Percentiles rank a stretch among this genome's conserved stretches.
phyloP scores from a whole-genome alignment of 1,284 basidiomycete genomes.

The Ganoderma boninense region DNA sequence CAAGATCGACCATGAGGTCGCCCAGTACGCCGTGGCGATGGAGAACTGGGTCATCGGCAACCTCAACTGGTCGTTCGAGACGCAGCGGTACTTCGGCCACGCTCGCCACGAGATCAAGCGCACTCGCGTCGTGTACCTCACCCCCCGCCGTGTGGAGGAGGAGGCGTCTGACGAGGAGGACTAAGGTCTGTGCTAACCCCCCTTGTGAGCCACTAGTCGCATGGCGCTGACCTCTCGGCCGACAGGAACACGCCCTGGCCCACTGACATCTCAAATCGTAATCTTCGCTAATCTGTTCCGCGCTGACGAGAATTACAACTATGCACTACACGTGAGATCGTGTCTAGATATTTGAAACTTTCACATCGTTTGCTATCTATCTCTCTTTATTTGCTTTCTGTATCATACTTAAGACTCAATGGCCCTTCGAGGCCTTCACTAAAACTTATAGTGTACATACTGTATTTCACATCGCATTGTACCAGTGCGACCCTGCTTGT shows the following conservation, averaged over 20 bases:
- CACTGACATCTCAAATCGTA: not conserved
- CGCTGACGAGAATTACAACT: not conserved
- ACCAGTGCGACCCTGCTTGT: not conserved
- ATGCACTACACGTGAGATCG: not conserved
- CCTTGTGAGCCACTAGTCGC: not conserved
- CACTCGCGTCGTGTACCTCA: conserved; percentile 40
- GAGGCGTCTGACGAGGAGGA: conserved; percentile 45
- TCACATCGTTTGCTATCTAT: not conserved
- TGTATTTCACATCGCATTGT: not conserved
- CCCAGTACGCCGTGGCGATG: conserved; percentile 48
- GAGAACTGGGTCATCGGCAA: conserved; percentile 48
- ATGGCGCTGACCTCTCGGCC: not conserved
- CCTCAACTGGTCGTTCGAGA: conserved; percentile 51
- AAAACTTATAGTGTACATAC: conserved; percentile 4
- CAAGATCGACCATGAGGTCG: conserved; percentile 55
- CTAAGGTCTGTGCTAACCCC: conserved; percentile 26
- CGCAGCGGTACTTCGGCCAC: conserved; percentile 47
- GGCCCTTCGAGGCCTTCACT: not conserved
- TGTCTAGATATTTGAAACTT: not conserved
- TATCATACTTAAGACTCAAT: not conserved
- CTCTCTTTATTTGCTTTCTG: not conserved
- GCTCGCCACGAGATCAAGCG: conserved; percentile 39
- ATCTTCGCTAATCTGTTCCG: conserved; percentile 1
- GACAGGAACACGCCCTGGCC: conserved; percentile 1
- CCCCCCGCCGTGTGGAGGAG: conserved; percentile 34